Evolutionary conservation across 2,329 filamentous ascomycete genomes (phyloP), one percentile per base, ranked within the genome.

Genomic region (Trichoderma hamatum): DNA sequence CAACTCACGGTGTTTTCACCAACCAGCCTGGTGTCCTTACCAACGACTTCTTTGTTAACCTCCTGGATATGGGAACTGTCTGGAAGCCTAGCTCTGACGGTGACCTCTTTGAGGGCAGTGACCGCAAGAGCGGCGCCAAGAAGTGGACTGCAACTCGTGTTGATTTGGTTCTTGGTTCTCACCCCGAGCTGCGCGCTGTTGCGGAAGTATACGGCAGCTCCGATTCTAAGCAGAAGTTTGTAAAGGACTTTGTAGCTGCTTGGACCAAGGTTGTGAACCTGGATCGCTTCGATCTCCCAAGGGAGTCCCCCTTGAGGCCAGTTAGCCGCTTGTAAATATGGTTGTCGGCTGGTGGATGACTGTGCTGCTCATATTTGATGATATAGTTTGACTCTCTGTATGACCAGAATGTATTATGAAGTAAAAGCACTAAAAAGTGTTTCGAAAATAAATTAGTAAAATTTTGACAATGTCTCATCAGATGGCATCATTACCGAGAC

Each of bases 31-130:
- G 92, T 52, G 80, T 87, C 73, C 84, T 94, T 74, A 92, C 88
- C 76, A 93, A 92, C 80, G 92, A 94, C 81, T 94, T 93, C 85
- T 94, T 94, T 76, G 86, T 92, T 79, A 93, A 94, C 82, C 84
- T 94, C 1, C 86, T 94, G 28, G 90, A 93, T 75, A 86, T 85
- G 74, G 82, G 80, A 78, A 91, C 86, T 7, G 82, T 80, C 26
- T 94, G 92, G 92, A 74, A 73, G 73, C 46, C 74, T 24, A 80
- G 80, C 69, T 72, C 74, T n/a, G 80, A 79, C 66, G 77, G 80
- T 39, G 90, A 93, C 74, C 67, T 84, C 62, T 93, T 86, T 78
- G 85, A 88, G 71, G 91, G 89, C 43, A 75, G 80, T 16, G 89
- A 92, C 81, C 88, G 88, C 78, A 89, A 89, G 82, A 86, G 85